Conservation (phyloP, 2,329 filamentous ascomycete genomes). For the Fusarium luffae region DNA sequence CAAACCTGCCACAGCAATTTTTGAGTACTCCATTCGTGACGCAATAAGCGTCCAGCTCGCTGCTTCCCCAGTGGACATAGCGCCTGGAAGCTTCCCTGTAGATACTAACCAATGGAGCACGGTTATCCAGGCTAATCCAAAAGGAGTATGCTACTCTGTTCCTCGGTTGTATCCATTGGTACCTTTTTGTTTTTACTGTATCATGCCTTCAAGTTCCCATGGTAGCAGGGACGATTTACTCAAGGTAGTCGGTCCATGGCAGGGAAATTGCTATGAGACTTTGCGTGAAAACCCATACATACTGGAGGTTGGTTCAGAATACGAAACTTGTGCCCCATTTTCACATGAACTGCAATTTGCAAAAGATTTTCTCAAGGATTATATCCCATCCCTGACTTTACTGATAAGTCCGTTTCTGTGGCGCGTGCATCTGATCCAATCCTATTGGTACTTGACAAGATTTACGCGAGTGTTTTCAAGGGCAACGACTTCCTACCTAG, state of each 20-base stretch:
- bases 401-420: conserved; percentile 2
- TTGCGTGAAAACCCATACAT: background rate
- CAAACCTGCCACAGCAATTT: conserved; percentile 16
- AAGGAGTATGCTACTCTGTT: conserved; percentile 5
- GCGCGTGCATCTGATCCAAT: background rate
- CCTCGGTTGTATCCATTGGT: conserved; percentile 9
- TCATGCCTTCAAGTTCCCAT: background rate
- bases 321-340: background rate
- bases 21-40: conserved; percentile 36
- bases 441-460: background rate
- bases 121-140: conserved; percentile 12
- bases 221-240: background rate
- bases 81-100: conserved; percentile 35
- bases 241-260: background rate
- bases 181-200: background rate
- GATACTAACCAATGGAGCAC: conserved; percentile 7
- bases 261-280: conserved; percentile 10
- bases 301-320: background rate
- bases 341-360: background rate
- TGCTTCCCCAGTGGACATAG: conserved; percentile 29
- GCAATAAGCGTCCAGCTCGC: conserved; percentile 28
- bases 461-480: background rate
- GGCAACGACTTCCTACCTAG: background rate
- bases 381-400: background rate
- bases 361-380: background rate